Conservation (phyloP, 495 filamentous ascomycete genomes). For the Friedmanniomyces simplex region DNA sequence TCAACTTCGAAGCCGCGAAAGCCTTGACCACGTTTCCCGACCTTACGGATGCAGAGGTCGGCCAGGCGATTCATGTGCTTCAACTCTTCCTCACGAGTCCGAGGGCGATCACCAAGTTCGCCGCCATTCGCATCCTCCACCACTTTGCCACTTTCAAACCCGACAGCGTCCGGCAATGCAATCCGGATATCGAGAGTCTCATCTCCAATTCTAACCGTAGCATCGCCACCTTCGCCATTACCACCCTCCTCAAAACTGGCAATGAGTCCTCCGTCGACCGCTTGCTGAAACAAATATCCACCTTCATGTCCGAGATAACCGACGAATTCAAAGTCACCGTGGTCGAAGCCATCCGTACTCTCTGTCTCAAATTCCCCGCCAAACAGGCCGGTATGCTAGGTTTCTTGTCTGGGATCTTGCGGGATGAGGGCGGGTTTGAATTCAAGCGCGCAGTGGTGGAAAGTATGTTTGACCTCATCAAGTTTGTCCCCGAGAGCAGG, state of each 20-base stretch:
- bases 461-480: slow-evolving; percentile 99
- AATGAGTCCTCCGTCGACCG: slow-evolving; percentile 96
- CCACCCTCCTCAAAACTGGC: slow-evolving; percentile 92
- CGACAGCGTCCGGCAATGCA: slow-evolving; percentile 82
- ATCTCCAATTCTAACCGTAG: slow-evolving; percentile 96
- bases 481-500: slow-evolving; percentile 95
- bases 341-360: slow-evolving; percentile 90
- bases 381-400: slow-evolving; percentile 97
- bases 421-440: slow-evolving; percentile 96
- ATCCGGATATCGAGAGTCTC: slow-evolving; percentile 89
- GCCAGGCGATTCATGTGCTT: slow-evolving; percentile 86
- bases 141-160: slow-evolving; percentile 93
- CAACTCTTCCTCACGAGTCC: slow-evolving; percentile 97
- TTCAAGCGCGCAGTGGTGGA: slow-evolving; percentile 97
- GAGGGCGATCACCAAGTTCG: slow-evolving; percentile 92
- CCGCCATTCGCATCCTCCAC: slow-evolving; percentile 92
- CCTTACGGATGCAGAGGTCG: slow-evolving; percentile 82
- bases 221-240: slow-evolving; percentile 97
- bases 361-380: slow-evolving; percentile 94
- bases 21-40: slow-evolving; percentile 91
- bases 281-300: slow-evolving; percentile 92
- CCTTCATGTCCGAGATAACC: slow-evolving; percentile 95
- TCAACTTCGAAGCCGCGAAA: slow-evolving; percentile 98
- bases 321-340: slow-evolving; percentile 99
- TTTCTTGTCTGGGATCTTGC: slow-evolving; percentile 87